Conservation (phyloP, 768 basidiomycete species). For the Russula griseocarnosa region DNA sequence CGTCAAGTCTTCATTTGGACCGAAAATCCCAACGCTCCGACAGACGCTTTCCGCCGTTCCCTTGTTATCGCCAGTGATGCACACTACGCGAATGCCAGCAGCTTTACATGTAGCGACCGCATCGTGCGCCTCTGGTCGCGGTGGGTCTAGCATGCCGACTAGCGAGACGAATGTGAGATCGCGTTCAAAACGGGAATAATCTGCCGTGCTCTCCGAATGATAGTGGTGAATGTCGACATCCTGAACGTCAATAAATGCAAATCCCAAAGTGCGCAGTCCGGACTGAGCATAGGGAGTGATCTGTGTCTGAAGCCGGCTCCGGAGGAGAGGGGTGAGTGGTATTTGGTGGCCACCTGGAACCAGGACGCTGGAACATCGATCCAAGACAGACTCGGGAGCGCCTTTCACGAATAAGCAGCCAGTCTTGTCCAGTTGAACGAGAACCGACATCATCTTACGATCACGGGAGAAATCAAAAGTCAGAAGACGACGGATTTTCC, state of each 20-base stretch:
- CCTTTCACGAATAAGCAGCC: constrained; percentile 93
- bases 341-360: constrained; percentile 55
- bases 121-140: constrained; percentile 83
- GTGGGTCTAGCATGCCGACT: constrained; percentile 97
- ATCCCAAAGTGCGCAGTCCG: constrained; percentile 87
- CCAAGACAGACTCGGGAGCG: constrained; percentile 92
- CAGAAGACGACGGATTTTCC: constrained; percentile 68
- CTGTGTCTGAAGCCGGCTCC: constrained; percentile 55
- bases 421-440: constrained; percentile 61
- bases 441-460: constrained; percentile 99
- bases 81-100: constrained; percentile 93
- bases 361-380: constrained; percentile 74
- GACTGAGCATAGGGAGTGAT: constrained; percentile 70
- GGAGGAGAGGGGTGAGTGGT: constrained; percentile 61
- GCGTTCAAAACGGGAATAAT: constrained; percentile 88
- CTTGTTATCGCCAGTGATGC: constrained; percentile 98
- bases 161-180: constrained; percentile 91
- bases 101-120: constrained; percentile 89
- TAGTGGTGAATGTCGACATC: constrained; percentile 81
- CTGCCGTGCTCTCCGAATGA: constrained; percentile 67
- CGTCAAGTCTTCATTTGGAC: constrained; percentile 77
- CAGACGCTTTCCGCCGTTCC: constrained; percentile 97
- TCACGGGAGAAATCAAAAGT: constrained; percentile 98
- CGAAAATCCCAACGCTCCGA: constrained; percentile 92
- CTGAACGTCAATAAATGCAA: constrained; percentile 78